Conservation (phyloP, 2,329 filamentous ascomycete genomes). For the Xylariaceae sp. region DNA sequence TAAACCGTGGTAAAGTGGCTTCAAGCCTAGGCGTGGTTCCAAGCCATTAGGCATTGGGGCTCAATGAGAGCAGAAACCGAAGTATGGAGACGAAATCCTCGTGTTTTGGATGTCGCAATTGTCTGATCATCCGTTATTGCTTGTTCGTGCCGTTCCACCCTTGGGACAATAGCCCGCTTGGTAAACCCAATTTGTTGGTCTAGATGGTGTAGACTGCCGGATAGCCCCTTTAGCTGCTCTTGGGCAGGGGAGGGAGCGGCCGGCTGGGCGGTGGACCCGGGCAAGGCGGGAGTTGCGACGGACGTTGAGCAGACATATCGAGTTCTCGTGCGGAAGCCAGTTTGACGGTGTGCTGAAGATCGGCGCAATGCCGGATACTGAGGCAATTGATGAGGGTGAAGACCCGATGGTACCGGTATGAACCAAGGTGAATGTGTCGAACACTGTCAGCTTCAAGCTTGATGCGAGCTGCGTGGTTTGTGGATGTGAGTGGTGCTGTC, state of each 20-base stretch:
- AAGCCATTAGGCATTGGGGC: neutral
- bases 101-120: neutral
- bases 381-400: neutral
- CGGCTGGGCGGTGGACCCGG: constrained; percentile 61
- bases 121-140: constrained; percentile 22
- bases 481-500: neutral
- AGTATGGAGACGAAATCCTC: neutral
- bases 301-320: constrained; percentile 57
- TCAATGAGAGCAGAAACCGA: neutral
- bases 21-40: constrained; percentile 13
- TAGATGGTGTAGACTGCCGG: neutral
- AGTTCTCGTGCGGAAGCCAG: constrained; percentile 31
- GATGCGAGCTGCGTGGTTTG: neutral
- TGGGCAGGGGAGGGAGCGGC: constrained; percentile 62
- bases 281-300: constrained; percentile 63
- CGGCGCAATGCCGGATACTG: constrained; percentile 16
- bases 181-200: neutral
- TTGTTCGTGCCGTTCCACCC: constrained; percentile 20
- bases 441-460: neutral
- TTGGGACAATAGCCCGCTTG: constrained; percentile 7
- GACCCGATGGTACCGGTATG: neutral
- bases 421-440: neutral
- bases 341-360: constrained; percentile 24
- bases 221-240: constrained; percentile 45
- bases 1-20: constrained; percentile 8